These are phyloP conservation scores for Aspergillus sp. DNA, from an alignment of 2,329 filamentous ascomycete genomes.

Conservation along the genomic window DNA sequence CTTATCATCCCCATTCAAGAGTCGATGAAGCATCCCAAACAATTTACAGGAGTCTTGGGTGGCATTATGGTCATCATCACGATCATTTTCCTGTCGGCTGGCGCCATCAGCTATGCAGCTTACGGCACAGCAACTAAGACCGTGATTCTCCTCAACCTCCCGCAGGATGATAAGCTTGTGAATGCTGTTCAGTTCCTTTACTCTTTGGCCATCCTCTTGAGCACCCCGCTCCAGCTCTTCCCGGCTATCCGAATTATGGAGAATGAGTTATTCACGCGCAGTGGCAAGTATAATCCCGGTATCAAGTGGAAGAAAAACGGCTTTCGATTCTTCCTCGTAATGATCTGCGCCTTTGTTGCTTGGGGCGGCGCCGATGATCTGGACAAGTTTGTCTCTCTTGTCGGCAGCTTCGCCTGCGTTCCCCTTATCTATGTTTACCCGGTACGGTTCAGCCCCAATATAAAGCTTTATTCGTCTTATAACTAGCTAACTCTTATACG, in stretches of 20 bases:
- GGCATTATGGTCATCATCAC: slow-evolving; percentile 95
- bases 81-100: slow-evolving; percentile 84
- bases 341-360: slow-evolving; percentile 80
- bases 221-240: slow-evolving; percentile 94
- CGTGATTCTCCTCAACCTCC: slow-evolving; percentile 92
- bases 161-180: slow-evolving; percentile 92
- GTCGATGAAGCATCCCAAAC: slow-evolving; percentile 86
- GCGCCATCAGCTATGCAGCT: slow-evolving; percentile 90
- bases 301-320: slow-evolving; percentile 99
- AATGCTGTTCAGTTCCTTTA: slow-evolving; percentile 96
- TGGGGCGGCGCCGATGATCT: slow-evolving; percentile 91
- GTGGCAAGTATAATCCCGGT: slow-evolving; percentile 95
- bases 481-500: slow-evolving; percentile 7
- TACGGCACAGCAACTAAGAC: slow-evolving; percentile 96
- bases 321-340: slow-evolving; percentile 91
- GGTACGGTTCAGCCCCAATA: slow-evolving; percentile 57
- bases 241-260: slow-evolving; percentile 95
- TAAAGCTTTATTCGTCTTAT: not conserved
- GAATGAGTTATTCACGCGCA: slow-evolving; percentile 88
- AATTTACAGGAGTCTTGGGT: slow-evolving; percentile 86
- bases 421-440: slow-evolving; percentile 97
- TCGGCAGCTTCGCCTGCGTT: slow-evolving; percentile 97
- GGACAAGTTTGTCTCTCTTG: slow-evolving; percentile 95
- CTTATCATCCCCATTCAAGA: slow-evolving; percentile 98
- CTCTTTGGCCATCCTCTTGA: slow-evolving; percentile 94